These are phyloP conservation scores for Vigna radiata DNA, from an alignment of 306 rosid genomes.

Conservation along the genomic window DNA sequence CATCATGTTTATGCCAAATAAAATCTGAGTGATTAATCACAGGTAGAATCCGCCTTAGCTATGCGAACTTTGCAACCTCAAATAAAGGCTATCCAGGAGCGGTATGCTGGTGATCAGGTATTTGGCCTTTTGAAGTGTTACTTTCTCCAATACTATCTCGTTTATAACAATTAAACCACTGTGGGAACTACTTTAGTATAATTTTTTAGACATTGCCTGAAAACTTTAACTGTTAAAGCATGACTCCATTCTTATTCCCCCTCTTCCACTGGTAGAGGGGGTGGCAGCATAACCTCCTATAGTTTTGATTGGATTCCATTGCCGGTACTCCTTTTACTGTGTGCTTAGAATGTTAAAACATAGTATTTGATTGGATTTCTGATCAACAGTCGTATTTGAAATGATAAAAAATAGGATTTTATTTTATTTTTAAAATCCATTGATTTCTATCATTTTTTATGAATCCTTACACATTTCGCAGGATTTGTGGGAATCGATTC, in stretches of 20 bases:
- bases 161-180: constrained; percentile 2
- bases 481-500: constrained; percentile 26
- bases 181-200: constrained; percentile 10
- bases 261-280: not conserved
- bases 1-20: not conserved
- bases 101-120: constrained; percentile 91
- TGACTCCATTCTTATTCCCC: constrained; percentile 16
- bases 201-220: constrained; percentile 13
- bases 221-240: constrained; percentile 10
- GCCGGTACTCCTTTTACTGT: constrained; percentile 10
- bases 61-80: constrained; percentile 96
- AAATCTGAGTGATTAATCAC: constrained; percentile 35
- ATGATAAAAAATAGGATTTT: not conserved
- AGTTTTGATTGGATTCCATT: not conserved
- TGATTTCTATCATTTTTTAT: not conserved
- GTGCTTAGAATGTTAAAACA: constrained; percentile 9
- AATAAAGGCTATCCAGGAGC: constrained; percentile 84
- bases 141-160: constrained; percentile 13
- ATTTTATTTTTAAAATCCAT: constrained; percentile 17
- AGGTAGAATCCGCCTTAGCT: constrained; percentile 95
- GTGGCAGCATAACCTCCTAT: not conserved
- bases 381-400: constrained; percentile 12
- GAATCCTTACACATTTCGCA: constrained; percentile 4
- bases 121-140: constrained; percentile 30
- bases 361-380: constrained; percentile 10